Conservation (phyloP, 2,329 filamentous ascomycete genomes). For the Neocatenulostroma microsporum region DNA sequence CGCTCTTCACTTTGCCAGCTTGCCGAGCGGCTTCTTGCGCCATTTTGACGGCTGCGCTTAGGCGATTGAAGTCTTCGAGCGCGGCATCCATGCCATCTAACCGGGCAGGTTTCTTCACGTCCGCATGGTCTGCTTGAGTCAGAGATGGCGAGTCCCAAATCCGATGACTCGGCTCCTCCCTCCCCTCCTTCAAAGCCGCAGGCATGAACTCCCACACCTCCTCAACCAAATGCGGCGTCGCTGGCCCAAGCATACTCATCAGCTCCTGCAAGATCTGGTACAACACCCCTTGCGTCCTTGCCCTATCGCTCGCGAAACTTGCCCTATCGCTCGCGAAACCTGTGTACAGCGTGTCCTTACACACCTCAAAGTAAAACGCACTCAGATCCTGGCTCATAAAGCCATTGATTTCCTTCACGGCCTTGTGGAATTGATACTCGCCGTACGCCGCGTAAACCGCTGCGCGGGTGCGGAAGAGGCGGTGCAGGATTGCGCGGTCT, state of each 20-base stretch:
- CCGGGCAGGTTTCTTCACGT: too few relatives aligned
- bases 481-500: slow-evolving; percentile 70
- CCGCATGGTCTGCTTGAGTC: too few relatives aligned
- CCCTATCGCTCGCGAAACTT: too few relatives aligned
- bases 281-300: slow-evolving; percentile 50
- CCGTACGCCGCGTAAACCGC: slow-evolving; percentile 59
- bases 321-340: slow-evolving; percentile 60
- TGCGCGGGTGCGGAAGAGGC: slow-evolving; percentile 58
- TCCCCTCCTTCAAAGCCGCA: slow-evolving; percentile 19
- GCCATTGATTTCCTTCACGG: slow-evolving; percentile 62
- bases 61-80: slow-evolving; percentile 40
- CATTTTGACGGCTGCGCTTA: slow-evolving; percentile 60
- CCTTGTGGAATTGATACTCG: slow-evolving; percentile 76
- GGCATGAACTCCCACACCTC: slow-evolving; percentile 80
- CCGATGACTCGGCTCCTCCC: slow-evolving; percentile 20
- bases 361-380: slow-evolving; percentile 84
- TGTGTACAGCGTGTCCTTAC: slow-evolving; percentile 89
- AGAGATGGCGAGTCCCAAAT: slow-evolving; percentile 17
- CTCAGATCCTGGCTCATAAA: slow-evolving; percentile 81
- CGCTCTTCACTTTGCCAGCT: slow-evolving; percentile 68
- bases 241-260: slow-evolving; percentile 68
- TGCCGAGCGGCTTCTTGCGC: slow-evolving; percentile 65
- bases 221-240: slow-evolving; percentile 76
- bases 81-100: slow-evolving; percentile 38
- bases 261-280: slow-evolving; percentile 61